These are phyloP conservation scores for Sphaerulina populicola DNA, from an alignment of 2,329 filamentous ascomycete species.

Conservation along the genomic window DNA sequence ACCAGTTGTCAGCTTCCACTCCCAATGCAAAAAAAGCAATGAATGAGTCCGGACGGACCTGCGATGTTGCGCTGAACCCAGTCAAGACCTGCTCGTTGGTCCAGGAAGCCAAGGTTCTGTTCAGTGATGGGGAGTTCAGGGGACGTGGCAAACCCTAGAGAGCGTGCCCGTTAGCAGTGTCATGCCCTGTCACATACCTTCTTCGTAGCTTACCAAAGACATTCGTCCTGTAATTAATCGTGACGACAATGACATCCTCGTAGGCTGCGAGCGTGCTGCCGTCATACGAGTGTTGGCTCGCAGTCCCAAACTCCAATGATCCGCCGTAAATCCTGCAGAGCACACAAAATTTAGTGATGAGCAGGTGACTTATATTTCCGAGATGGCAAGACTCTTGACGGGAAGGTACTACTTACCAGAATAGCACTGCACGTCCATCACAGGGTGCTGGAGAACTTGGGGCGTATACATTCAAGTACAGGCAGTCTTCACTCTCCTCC, in stretches of 20 bases:
- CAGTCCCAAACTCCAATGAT: slow-evolving; percentile 28
- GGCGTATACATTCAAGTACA: slow-evolving; percentile 32
- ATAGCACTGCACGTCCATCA: slow-evolving; percentile 29
- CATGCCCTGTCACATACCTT: background rate
- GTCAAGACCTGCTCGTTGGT: slow-evolving; percentile 33
- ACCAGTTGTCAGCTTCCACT: background rate
- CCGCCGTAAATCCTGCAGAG: slow-evolving; percentile 27
- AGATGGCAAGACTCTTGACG: too few relatives aligned
- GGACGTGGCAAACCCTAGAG: slow-evolving; percentile 33
- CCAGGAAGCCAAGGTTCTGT: slow-evolving; percentile 34
- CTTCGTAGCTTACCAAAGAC: slow-evolving; percentile 1
- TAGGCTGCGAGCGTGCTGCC: slow-evolving; percentile 31
- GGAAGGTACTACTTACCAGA: slow-evolving; percentile 21
- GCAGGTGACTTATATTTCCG: too few relatives aligned
- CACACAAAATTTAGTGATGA: too few relatives aligned
- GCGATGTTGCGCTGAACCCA: slow-evolving; percentile 35
- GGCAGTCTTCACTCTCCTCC: slow-evolving; percentile 32
- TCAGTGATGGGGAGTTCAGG: slow-evolving; percentile 31
- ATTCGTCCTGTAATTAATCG: slow-evolving; percentile 32
- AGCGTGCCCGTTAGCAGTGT: background rate
- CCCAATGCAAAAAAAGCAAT: background rate
- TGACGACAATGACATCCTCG: slow-evolving; percentile 31
- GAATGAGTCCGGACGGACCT: background rate
- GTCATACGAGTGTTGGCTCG: slow-evolving; percentile 26
- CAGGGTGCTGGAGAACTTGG: slow-evolving; percentile 26